Evolutionary conservation across 192 early-diverging fungal genomes (phyloP).

Genomic region (Lobulomyces angularis): DNA sequence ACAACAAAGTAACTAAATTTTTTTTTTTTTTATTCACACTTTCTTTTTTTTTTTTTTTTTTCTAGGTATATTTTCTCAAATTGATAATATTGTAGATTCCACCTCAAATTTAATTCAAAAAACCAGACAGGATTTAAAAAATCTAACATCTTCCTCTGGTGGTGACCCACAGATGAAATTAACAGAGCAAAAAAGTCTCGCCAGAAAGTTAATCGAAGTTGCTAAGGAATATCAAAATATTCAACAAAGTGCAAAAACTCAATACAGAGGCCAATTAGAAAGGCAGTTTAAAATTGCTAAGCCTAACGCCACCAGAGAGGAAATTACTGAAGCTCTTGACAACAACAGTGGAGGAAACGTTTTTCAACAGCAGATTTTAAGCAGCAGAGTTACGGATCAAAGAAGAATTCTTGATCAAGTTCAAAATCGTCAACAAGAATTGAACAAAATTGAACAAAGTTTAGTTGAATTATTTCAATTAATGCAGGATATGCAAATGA

Average conservation of each 20-base stretch:
- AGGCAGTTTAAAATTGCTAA: slow-evolving; percentile 33
- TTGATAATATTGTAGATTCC: no score
- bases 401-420: slow-evolving; percentile 43
- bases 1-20: no score
- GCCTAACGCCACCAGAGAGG: slow-evolving; percentile 45
- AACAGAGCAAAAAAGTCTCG: slow-evolving; percentile 23
- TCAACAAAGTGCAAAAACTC: slow-evolving; percentile 22
- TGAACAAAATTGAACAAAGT: slow-evolving; percentile 37
- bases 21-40: no score
- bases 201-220: slow-evolving; percentile 25
- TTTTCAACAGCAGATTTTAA: slow-evolving; percentile 48
- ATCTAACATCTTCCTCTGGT: no score
- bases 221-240: slow-evolving; percentile 23
- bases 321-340: slow-evolving; percentile 44
- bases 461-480: slow-evolving; percentile 42
- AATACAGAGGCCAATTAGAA: slow-evolving; percentile 34
- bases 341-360: slow-evolving; percentile 24
- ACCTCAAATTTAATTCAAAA: no score
- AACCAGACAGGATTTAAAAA: no score
- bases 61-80: no score
- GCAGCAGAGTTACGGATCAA: slow-evolving; percentile 31
- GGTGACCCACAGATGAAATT: no score
- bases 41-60: no score
- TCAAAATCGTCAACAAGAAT: slow-evolving; percentile 47
- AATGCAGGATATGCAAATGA: slow-evolving; percentile 52